Evolutionary conservation across 768 basidiomycete genomes (phyloP).

Genomic region (Tephrocybe sp.): DNA sequence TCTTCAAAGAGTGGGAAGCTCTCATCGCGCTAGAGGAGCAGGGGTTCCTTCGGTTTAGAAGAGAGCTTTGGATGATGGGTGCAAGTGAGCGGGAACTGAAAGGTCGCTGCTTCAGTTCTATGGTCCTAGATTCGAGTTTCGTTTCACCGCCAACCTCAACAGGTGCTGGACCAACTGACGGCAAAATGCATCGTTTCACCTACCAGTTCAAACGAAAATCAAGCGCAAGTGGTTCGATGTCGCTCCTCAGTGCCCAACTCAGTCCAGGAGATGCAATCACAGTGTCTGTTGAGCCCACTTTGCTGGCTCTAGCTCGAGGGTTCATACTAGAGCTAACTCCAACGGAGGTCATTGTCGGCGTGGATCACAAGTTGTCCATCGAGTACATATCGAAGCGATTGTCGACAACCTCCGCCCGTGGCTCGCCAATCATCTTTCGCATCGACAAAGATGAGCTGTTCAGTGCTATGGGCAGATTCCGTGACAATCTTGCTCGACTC

Average conservation of each 20-base stretch:
- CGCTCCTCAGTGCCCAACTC: conserved; percentile 72
- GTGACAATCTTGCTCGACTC: conserved; percentile 86
- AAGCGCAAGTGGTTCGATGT: conserved; percentile 8
- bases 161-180: conserved; percentile 23
- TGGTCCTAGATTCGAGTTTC: conserved; percentile 61
- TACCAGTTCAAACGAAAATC: conserved; percentile 62
- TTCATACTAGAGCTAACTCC: conserved; percentile 75
- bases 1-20: conserved; percentile 91
- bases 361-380: conserved; percentile 74
- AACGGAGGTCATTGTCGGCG: conserved; percentile 65
- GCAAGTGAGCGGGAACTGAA: conserved; percentile 74
- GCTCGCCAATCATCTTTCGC: conserved; percentile 54
- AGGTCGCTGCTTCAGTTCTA: conserved; percentile 82
- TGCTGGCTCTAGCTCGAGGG: conserved; percentile 83
- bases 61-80: conserved; percentile 91
- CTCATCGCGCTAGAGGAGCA: conserved; percentile 85
- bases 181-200: conserved; percentile 74
- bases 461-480: conserved; percentile 81
- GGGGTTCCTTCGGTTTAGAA: conserved; percentile 78
- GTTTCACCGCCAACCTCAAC: conserved; percentile 16
- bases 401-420: conserved; percentile 8
- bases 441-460: conserved; percentile 94
- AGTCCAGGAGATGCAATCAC: conserved; percentile 78
- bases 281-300: conserved; percentile 80
- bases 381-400: conserved; percentile 42